Conservation (phyloP, 2,329 filamentous ascomycete genomes). For the Ophiostoma sp. region DNA sequence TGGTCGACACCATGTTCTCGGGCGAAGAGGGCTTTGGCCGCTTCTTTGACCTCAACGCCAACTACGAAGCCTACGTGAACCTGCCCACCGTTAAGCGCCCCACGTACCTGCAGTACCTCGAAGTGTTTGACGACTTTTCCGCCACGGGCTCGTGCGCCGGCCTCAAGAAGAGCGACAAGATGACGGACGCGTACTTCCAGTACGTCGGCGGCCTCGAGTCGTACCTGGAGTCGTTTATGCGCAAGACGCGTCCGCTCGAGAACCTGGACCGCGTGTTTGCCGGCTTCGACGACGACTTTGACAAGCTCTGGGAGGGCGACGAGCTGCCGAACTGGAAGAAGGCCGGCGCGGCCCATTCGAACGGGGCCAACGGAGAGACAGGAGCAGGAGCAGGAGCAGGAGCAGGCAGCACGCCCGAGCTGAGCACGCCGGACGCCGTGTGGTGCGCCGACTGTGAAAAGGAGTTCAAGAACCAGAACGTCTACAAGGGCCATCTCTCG, state of each 20-base stretch:
- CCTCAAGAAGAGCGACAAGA: slow-evolving; percentile 59
- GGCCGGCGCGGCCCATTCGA: not conserved
- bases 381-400: no score
- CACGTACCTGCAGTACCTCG: slow-evolving; percentile 88
- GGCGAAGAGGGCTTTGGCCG: slow-evolving; percentile 91
- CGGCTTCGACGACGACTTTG: slow-evolving; percentile 77
- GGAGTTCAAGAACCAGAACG: slow-evolving; percentile 91
- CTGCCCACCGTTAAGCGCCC: slow-evolving; percentile 78
- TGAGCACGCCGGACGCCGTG: slow-evolving; percentile 55
- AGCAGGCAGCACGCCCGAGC: slow-evolving; percentile 15
- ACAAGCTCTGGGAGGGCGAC: slow-evolving; percentile 72
- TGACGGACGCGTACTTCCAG: slow-evolving; percentile 86
- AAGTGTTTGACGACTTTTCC: slow-evolving; percentile 81
- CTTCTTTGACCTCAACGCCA: slow-evolving; percentile 79
- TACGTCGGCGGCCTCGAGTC: slow-evolving; percentile 75
- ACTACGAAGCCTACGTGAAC: slow-evolving; percentile 87
- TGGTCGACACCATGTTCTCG: slow-evolving; percentile 88
- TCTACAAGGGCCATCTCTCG: slow-evolving; percentile 81
- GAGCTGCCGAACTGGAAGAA: slow-evolving; percentile 69
- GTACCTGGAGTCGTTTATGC: slow-evolving; percentile 86
- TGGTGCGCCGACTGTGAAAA: slow-evolving; percentile 93
- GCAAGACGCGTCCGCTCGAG: slow-evolving; percentile 76
- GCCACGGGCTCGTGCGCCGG: slow-evolving; percentile 66
- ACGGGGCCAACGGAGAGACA: slow-evolving; percentile 24
- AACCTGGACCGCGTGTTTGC: slow-evolving; percentile 73